These are phyloP conservation scores for Fraxinus ornus DNA, from an alignment of 305 asterid species.

Conservation along the genomic window DNA sequence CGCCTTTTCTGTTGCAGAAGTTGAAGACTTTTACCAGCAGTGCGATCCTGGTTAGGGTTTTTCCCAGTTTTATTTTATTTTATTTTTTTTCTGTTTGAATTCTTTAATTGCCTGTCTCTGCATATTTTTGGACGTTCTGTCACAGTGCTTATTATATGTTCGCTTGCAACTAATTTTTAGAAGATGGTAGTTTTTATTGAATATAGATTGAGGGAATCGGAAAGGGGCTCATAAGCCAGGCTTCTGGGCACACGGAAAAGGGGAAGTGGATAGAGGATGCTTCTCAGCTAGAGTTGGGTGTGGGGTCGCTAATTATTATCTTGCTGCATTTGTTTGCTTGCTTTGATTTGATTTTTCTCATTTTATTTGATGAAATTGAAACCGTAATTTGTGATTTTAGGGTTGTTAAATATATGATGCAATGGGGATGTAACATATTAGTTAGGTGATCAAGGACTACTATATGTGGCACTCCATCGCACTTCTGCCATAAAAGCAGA, in stretches of 20 bases:
- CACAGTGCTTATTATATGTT: not conserved
- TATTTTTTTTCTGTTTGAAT: not conserved
- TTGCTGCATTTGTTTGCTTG: not conserved
- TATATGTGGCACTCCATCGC: not conserved
- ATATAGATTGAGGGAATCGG: not conserved
- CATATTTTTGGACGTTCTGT: not conserved
- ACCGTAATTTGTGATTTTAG: not conserved
- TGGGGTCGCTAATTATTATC: not conserved
- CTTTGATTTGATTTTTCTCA: not conserved
- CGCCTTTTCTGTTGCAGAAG: constrained; percentile 43
- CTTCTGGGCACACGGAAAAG: too few relatives aligned
- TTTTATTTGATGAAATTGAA: not conserved
- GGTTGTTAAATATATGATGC: not conserved
- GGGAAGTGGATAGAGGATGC: not conserved
- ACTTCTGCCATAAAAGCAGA: not conserved
- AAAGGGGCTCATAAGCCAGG: too few relatives aligned
- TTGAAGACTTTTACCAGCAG: constrained; percentile 52
- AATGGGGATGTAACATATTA: not conserved
- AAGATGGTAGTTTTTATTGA: not conserved
- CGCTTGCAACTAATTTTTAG: not conserved
- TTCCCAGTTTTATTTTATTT: not conserved
- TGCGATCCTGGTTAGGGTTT: constrained; percentile 61
- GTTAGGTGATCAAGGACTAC: not conserved
- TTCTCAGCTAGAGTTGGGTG: too few relatives aligned
- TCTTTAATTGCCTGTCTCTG: not conserved